phyloP scores from a whole-genome alignment of 1,284 basidiomycete species.

The Porogramme epimiltina region DNA sequence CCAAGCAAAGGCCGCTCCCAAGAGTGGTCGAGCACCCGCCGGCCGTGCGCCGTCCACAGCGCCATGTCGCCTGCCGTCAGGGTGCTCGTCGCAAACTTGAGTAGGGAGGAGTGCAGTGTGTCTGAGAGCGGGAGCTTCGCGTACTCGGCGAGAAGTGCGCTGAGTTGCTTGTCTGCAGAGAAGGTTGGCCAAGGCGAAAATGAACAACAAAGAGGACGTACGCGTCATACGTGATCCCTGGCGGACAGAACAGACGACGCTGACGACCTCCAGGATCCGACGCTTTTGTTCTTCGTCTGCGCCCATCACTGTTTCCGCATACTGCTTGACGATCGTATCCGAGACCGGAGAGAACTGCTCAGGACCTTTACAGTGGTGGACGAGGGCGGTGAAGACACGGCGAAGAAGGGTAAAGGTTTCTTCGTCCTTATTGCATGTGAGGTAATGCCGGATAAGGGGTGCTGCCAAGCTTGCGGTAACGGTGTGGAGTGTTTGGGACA shows the following conservation, averaged over 20 bases:
- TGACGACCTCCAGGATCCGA: conserved; percentile 49
- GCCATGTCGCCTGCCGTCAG: conserved; percentile 65
- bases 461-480: conserved; percentile 64
- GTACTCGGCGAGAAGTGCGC: conserved; percentile 46
- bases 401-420: conserved; percentile 57
- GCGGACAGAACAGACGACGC: conserved; percentile 57
- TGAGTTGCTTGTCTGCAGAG: conserved; percentile 49
- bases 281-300: conserved; percentile 33
- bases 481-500: conserved; percentile 81
- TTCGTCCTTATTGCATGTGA: conserved; percentile 44
- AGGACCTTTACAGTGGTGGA: conserved; percentile 76
- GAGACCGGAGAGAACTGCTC: conserved; percentile 65
- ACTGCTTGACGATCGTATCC: conserved; percentile 49
- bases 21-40: conserved; percentile 55
- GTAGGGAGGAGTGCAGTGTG: conserved; percentile 41
- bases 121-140: conserved; percentile 39
- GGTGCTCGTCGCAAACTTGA: conserved; percentile 52
- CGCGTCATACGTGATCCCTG: conserved; percentile 65
- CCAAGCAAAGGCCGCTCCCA: conserved; percentile 47
- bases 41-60: conserved; percentile 62
- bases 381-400: conserved; percentile 75
- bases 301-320: conserved; percentile 23
- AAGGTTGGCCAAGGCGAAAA: neutral
- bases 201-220: conserved; percentile 34
- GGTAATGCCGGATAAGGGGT: conserved; percentile 55